A percentile compares a stretch with the other conserved stretches of the same genome.
These are phyloP conservation scores for Tricholomella constricta DNA, from an alignment of 768 basidiomycete species.

Conservation along the genomic window DNA sequence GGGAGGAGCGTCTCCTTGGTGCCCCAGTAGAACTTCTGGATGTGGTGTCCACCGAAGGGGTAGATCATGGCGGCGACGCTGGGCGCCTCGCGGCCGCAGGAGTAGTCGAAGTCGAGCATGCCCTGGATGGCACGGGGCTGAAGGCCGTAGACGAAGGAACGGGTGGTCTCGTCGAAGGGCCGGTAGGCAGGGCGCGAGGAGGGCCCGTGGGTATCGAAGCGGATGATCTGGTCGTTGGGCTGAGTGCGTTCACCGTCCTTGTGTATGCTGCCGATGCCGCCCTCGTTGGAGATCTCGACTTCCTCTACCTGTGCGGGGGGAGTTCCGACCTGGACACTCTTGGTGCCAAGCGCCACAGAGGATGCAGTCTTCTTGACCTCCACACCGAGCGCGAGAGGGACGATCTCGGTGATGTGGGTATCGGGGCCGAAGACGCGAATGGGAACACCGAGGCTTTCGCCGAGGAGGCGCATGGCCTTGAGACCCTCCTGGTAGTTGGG, in stretches of 20 bases:
- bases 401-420: constrained; percentile 98
- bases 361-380: constrained; percentile 48
- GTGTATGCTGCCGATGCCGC: constrained; percentile 70
- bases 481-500: constrained; percentile 98
- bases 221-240: constrained; percentile 86
- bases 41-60: constrained; percentile 99
- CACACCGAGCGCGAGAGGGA: constrained; percentile 95
- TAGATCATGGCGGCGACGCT: constrained; percentile 99
- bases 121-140: constrained; percentile 99
- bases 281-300: constrained; percentile 40
- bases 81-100: constrained; percentile 88
- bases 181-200: constrained; percentile 74
- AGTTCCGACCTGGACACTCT: constrained; percentile 39
- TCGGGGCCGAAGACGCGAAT: constrained; percentile 98
- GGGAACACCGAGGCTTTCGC: constrained; percentile 94
- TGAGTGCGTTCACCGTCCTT: constrained; percentile 81
- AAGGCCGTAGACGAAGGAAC: constrained; percentile 96
- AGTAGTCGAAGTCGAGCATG: constrained; percentile 97
- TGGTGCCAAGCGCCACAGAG: constrained; percentile 27
- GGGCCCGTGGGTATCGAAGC: constrained; percentile 63
- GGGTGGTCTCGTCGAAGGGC: constrained; percentile 92
- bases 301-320: constrained; percentile 40
- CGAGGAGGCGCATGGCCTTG: constrained; percentile 97
- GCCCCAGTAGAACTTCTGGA: constrained; percentile 99
- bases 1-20: constrained; percentile 98